Conservation (phyloP, 257 asterid genomes). For the Solanum pinnatisectum region DNA sequence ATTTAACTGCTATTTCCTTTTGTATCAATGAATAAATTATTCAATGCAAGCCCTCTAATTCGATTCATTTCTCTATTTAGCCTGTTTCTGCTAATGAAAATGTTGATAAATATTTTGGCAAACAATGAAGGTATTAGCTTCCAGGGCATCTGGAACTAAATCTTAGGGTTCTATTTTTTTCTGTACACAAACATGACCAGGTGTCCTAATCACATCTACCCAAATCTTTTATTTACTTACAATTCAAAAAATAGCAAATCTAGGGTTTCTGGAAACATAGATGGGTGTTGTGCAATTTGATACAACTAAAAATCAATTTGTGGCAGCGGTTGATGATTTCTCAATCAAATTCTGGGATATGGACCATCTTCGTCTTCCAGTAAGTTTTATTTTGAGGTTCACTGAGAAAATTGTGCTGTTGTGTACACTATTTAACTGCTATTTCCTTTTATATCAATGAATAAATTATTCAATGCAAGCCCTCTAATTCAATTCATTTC, state of each 20-base stretch:
- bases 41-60: constrained; percentile 78
- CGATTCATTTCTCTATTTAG: constrained; percentile 62
- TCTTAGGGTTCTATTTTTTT: background rate
- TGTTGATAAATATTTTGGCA: constrained; percentile 41
- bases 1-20: constrained; percentile 6
- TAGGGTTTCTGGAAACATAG: constrained; percentile 41
- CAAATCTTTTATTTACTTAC: background rate
- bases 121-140: constrained; percentile 67
- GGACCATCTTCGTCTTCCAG: constrained; percentile 50
- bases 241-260: constrained; percentile 15
- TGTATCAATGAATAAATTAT: background rate
- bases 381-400: constrained; percentile 8
- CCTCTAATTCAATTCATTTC: constrained; percentile 81
- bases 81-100: constrained; percentile 76
- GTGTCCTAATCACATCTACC: background rate
- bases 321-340: constrained; percentile 56
- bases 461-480: constrained; percentile 44
- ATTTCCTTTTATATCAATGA: constrained; percentile 2
- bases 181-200: background rate
- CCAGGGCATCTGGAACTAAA: constrained; percentile 48
- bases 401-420: background rate
- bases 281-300: constrained; percentile 48
- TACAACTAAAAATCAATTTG: constrained; percentile 37
- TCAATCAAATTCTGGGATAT: constrained; percentile 60
- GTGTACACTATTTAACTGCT: background rate